Evolutionary conservation across 2,329 filamentous ascomycete species (phyloP), one percentile per base, ranked within the genome.

Genomic region (Talaromyces marneffei): DNA sequence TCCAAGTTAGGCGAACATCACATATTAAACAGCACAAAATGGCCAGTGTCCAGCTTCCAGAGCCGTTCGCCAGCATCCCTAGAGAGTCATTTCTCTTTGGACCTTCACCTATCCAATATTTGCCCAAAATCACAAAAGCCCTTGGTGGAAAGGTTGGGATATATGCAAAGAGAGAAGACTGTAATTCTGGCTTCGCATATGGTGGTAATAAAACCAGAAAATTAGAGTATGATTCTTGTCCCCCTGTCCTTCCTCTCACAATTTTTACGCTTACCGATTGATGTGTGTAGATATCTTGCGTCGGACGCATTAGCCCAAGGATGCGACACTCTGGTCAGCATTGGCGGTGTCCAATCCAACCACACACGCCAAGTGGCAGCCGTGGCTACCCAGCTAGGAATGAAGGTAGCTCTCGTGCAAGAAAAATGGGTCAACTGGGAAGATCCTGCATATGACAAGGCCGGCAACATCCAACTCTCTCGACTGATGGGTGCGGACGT

Each of bases 91-190:
- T 90, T 66, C 83, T 88, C 63, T 87, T 89, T 59, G 85, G 85
- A 0, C 84, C 86, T 16, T 89, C 87, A 0, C 87, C 87, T 31
- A 87, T 90, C 68, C 86, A 90, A 70, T 73, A 79, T 57, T 82
- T 91, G 37, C 84, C 85, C 59, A 82, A 86, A 64, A 88, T 89
- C 69, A 85, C 85, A 33, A 72, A 79, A 58, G 84, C 83, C 25
- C 80, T 89, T 4, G 82, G 83, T 54, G 81, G 55, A 44, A 81
- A 81, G 66, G 83, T 88, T 42, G 78, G 80, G 20, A 82, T 90
- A 65, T 90, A 85, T 70, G 87, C 87, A 58, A 90, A 90, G 74
- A 82, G 87, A 56, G 87, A 90, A 66, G 88, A 90, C 74, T 85
- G 85, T 69, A 88, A 87, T 74, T 87, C 85, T 1, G 84, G 83